Evolutionary conservation across 305 asterid genomes (phyloP).

Genomic region (Fraxinus paxiana): DNA sequence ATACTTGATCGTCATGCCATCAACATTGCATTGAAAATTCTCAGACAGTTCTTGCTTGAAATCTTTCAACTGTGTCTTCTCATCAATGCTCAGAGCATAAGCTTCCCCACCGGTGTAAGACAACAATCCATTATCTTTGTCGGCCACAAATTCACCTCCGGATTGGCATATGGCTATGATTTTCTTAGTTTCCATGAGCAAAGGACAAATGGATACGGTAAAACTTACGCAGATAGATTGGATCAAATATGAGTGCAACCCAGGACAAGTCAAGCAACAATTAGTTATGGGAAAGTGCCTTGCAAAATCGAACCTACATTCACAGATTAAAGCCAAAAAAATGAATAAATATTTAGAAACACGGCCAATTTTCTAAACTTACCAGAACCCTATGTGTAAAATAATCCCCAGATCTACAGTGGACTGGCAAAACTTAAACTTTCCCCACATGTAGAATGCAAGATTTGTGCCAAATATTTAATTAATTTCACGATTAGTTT

Average conservation of each 20-base stretch:
- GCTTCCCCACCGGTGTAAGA: conserved; percentile 86
- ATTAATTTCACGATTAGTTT: background rate
- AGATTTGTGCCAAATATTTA: conserved; percentile 5
- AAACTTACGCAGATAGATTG: background rate
- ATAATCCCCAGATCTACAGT: conserved; percentile 14
- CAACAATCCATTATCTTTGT: conserved; percentile 63
- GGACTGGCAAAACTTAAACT: conserved; percentile 9
- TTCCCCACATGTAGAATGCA: background rate
- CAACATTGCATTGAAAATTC: conserved; percentile 57
- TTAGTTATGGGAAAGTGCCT: background rate
- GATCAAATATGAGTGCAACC: background rate
- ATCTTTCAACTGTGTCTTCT: conserved; percentile 58
- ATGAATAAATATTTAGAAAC: background rate
- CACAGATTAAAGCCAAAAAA: background rate
- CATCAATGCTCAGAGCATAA: conserved; percentile 79
- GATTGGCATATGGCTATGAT: conserved; percentile 94
- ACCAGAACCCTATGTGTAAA: conserved; percentile 8
- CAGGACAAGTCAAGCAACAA: conserved; percentile 18
- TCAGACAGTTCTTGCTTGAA: conserved; percentile 81
- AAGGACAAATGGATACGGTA: conserved; percentile 21
- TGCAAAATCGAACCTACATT: conserved; percentile 3
- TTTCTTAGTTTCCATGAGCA: conserved; percentile 64
- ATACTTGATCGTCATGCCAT: conserved; percentile 70
- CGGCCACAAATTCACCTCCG: conserved; percentile 79
- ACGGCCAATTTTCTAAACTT: background rate